Evolutionary conservation across 169 alveolate species (phyloP), one percentile per base, ranked within the genome.

Genomic region (Plasmodium fragile): DNA sequence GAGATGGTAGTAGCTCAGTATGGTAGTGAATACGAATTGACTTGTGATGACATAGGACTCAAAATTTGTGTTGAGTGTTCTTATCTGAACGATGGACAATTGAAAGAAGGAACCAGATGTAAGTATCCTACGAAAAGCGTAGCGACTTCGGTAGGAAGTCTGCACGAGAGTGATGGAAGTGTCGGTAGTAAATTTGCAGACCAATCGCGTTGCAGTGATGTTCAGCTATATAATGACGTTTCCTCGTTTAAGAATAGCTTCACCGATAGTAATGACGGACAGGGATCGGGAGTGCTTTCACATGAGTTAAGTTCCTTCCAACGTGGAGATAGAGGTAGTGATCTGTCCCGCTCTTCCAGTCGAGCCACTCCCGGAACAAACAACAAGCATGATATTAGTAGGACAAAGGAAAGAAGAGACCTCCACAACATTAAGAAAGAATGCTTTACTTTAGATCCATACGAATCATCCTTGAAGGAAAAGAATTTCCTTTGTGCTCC

Each of bases 21-120:
- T 49, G 80, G 70, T 6, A 84, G 59, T 16, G 93, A 84, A 43
- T 84, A 84, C 65, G 83, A 73, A 25, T n/a, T 84, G 30, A 84
- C 93, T 0, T 84, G 81, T 49, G 93, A 84, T 13, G 93, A 84
- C 52, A 84, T 84, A 28, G 93, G 93, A 52, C 59, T 77, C 3
- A 84, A 84, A 75, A 84, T 84, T 73, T 84, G 16, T 34, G 93
- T 84, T 6, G 93, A 84, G 28, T 84, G 93, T 16, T 73, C 93
- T 4, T 84, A 77, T 43, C 36, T 84, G 16, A 84, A 30, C 18
- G 41, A 13, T 25, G 93, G 41, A 3, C 85, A 28, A 16, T 16
- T 75, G 32, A 36, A 18, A 32, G 36, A 13, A 1, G 79, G 22
- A 2, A 73, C 79, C 53, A 11, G 75, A 28, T 32, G 80, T 25